A percentile compares a stretch with the other conserved stretches of the same genome.
These are phyloP conservation scores for Blastobotrys illinoisensis DNA, from an alignment of 1,139 yeast genomes.

Conservation along the genomic window DNA sequence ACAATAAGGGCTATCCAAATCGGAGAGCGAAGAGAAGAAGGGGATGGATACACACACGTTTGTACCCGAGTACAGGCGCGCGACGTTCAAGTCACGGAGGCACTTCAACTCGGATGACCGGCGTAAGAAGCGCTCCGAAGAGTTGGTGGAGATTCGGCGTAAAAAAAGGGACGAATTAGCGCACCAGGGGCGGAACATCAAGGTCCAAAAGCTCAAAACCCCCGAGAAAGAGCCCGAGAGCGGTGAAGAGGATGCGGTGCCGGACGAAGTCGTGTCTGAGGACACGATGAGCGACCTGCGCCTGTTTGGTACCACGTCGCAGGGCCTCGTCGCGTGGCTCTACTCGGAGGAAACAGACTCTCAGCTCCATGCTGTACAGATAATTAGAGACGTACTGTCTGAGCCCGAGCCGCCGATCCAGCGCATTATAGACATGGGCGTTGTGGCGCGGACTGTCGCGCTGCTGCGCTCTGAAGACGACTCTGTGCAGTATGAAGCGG, in stretches of 20 bases:
- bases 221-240: background rate
- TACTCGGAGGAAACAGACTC: background rate
- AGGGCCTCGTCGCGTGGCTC: background rate
- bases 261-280: background rate
- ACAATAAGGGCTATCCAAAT: too few relatives aligned
- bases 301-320: background rate
- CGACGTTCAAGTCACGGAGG: slow-evolving; percentile 1
- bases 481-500: slow-evolving; percentile 2
- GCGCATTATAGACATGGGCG: background rate
- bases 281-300: background rate
- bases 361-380: background rate
- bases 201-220: background rate
- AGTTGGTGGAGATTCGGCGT: background rate
- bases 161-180: background rate
- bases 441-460: slow-evolving; percentile 3
- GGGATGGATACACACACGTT: background rate
- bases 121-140: background rate
- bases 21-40: background rate
- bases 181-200: background rate
- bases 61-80: slow-evolving; percentile 3
- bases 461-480: slow-evolving; percentile 1
- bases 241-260: background rate
- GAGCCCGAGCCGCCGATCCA: slow-evolving; percentile 3
- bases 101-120: background rate
- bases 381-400: slow-evolving; percentile 1